phyloP scores from a whole-genome alignment of 257 asterid genomes.

The Solanum bulbocastanum region DNA sequence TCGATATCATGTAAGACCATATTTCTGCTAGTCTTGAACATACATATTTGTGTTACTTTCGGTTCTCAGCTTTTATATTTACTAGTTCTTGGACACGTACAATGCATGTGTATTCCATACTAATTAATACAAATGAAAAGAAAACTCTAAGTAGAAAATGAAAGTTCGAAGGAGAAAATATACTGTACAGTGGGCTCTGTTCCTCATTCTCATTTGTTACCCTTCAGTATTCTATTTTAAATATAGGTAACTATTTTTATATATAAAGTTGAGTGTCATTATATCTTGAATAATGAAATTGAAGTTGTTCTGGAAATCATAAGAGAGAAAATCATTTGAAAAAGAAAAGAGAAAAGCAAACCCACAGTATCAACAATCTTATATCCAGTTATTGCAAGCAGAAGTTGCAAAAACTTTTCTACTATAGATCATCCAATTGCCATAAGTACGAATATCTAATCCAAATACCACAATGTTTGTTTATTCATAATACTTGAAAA shows the following conservation, averaged over 20 bases:
- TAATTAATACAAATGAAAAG: neutral
- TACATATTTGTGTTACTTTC: neutral
- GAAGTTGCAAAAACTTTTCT: neutral
- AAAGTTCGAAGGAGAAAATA: neutral
- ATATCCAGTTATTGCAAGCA: neutral
- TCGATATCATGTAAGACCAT: constrained; percentile 26
- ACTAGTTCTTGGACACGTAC: neutral
- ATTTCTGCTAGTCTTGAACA: neutral
- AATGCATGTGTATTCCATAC: neutral
- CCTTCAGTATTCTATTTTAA: neutral
- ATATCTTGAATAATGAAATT: neutral
- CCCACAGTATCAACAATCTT: neutral
- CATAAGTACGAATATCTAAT: neutral
- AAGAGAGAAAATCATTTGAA: neutral
- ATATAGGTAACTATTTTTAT: neutral
- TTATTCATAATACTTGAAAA: neutral
- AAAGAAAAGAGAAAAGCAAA: neutral
- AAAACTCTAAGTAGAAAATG: neutral
- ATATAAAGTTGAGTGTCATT: neutral
- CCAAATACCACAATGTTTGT: neutral
- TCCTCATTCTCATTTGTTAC: neutral
- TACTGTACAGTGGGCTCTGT: neutral
- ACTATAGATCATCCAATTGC: too few relatives aligned
- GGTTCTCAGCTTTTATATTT: neutral
- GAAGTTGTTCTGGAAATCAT: neutral